phyloP scores from a whole-genome alignment of 2,329 filamentous ascomycete genomes.

The Apiospora malaysiana region DNA sequence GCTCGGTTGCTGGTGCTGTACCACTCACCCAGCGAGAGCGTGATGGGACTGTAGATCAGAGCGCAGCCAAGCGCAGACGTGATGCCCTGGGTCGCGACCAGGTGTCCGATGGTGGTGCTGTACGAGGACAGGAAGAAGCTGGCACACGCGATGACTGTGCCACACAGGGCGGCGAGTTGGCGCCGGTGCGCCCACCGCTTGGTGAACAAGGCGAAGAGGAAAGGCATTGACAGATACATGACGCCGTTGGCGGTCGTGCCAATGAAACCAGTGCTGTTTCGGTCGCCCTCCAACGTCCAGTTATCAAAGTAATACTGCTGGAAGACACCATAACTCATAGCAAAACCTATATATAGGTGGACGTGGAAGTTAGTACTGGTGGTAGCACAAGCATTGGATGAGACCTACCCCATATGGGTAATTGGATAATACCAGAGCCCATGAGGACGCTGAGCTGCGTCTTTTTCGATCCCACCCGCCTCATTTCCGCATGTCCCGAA shows the following conservation, averaged over 20 bases:
- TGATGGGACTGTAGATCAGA: conserved; percentile 56
- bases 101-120: conserved; percentile 37
- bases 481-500: background rate
- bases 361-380: background rate
- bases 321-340: conserved; percentile 9
- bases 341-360: background rate
- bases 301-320: conserved; percentile 5
- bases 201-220: background rate
- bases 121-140: conserved; percentile 26
- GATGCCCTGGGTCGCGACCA: conserved; percentile 67
- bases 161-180: conserved; percentile 34
- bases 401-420: conserved; percentile 9
- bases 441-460: background rate
- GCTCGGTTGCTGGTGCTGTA: conserved; percentile 60
- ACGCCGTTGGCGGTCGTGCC: conserved; percentile 54
- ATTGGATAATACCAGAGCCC: background rate
- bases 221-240: conserved; percentile 57
- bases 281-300: background rate
- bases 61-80: conserved; percentile 65
- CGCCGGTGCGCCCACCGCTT: background rate
- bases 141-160: conserved; percentile 32
- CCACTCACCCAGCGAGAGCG: conserved; percentile 59
- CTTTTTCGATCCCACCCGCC: background rate
- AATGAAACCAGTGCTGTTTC: background rate
- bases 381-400: background rate